Evolutionary conservation across 2,329 filamentous ascomycete genomes (phyloP), one percentile per base, ranked within the genome.

Genomic region (Botrytis galanthina): DNA sequence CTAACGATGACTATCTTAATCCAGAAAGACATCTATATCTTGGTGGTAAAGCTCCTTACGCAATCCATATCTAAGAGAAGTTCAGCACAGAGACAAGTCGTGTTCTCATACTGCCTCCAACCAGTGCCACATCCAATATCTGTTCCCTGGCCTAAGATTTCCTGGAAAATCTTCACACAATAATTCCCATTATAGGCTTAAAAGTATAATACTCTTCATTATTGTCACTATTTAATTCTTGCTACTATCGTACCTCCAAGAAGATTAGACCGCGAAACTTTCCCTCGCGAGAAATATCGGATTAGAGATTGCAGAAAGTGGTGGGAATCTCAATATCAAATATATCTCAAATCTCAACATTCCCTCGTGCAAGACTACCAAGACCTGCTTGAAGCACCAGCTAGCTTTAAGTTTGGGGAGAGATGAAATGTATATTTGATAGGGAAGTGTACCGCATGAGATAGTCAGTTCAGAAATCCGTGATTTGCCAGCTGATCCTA

Each of bases 381-480:
- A 51, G 62, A 26, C 29, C 1, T 48, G 3, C 5, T 29, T 51
- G n/a, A 57, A 57, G n/a, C 14, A 32, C 26, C 12, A 12, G 7
- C 26, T 51, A 51, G 26, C 26, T n/a, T 51, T 16, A 14, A 0
- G 48, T n/a, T 51, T 51, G 4, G 5, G 3, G 14, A 29, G 51
- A 29, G 7, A 54, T 18, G 2, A 5, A 29, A n/a, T 7, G 8
- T 0, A 16, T 7, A 4, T 29, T 29, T 29, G n/a, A 29, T 9
- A 4, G n/a, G n/a, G 16, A 57, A 57, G 1, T 1, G 1, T 29
- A 18, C 2, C 6, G 26, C 12, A 12, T 18, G 3, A 8, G n/a
- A 8, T 3, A 29, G 1, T 29, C 1, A n/a, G 5, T 9, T 29
- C n/a, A 4, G 16, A 57, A 29, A 3, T 6, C n/a, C 0, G n/a